These are phyloP conservation scores for Tolypocladium pustulatum DNA, from an alignment of 2,329 filamentous ascomycete species.

Conservation along the genomic window DNA sequence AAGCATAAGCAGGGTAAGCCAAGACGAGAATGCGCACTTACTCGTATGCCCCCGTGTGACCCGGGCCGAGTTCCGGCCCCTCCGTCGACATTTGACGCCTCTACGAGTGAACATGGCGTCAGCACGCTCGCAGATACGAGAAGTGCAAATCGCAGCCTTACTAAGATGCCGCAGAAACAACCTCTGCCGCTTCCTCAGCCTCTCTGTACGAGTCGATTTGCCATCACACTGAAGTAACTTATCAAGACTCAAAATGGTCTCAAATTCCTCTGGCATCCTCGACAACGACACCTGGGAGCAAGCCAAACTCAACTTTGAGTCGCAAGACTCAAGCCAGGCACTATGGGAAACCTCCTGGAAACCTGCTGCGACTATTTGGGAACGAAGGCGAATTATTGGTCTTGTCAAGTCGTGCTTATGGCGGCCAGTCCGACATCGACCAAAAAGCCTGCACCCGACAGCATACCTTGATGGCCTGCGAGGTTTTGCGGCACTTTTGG, in stretches of 20 bases:
- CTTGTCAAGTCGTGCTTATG: slow-evolving; percentile 1
- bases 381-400: background rate
- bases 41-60: background rate
- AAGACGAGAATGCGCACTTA: background rate
- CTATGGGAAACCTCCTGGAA: background rate
- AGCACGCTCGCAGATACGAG: background rate
- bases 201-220: background rate
- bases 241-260: background rate
- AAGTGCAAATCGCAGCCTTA: background rate
- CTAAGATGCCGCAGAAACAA: background rate
- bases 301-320: background rate
- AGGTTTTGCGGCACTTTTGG: slow-evolving; percentile 56
- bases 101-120: background rate
- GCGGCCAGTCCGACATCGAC: background rate
- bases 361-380: background rate
- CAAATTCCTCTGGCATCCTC: background rate
- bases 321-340: background rate
- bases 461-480: slow-evolving; percentile 54
- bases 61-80: background rate
- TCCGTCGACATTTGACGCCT: background rate
- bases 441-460: slow-evolving; percentile 31
- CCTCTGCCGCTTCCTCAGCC: background rate
- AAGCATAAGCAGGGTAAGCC: background rate
- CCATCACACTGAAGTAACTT: background rate
- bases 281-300: background rate